Conservation (phyloP, 306 rosid genomes). For the Geum urbanum region DNA sequence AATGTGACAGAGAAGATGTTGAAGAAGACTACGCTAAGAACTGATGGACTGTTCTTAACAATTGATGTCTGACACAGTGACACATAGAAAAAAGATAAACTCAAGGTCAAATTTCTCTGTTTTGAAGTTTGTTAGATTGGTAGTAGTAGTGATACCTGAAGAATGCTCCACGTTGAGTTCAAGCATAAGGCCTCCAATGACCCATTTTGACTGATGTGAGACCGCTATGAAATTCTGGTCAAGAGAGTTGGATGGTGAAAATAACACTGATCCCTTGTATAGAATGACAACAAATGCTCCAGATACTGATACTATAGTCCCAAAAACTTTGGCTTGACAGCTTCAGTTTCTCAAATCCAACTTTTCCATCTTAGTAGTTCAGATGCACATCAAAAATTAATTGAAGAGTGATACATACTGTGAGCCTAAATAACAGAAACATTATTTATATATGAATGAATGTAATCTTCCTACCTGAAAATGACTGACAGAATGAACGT, state of each 20-base stretch:
- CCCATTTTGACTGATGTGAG: constrained; percentile 13
- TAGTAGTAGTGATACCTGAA: constrained; percentile 28
- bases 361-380: constrained; percentile 8
- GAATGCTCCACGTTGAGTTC: constrained; percentile 25
- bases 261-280: constrained; percentile 17
- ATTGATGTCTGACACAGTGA: constrained; percentile 14
- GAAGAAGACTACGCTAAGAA: not conserved
- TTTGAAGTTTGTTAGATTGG: not conserved
- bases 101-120: not conserved
- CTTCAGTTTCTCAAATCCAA: not conserved
- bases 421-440: no score
- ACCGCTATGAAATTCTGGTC: not conserved
- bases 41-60: not conserved
- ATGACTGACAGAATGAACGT: constrained; percentile 10
- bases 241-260: constrained; percentile 10
- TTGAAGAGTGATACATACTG: not conserved
- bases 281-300: constrained; percentile 15
- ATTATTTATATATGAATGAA: no score
- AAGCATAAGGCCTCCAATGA: constrained; percentile 26
- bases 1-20: constrained; percentile 10
- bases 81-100: no score
- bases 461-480: constrained; percentile 11
- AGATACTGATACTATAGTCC: constrained; percentile 14
- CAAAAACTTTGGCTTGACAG: constrained; percentile 15
- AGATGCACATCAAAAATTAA: not conserved